Evolutionary conservation across 2,329 filamentous ascomycete species (phyloP), one percentile per base, ranked within the genome.

Genomic region (Monosporascus cannonballus): DNA sequence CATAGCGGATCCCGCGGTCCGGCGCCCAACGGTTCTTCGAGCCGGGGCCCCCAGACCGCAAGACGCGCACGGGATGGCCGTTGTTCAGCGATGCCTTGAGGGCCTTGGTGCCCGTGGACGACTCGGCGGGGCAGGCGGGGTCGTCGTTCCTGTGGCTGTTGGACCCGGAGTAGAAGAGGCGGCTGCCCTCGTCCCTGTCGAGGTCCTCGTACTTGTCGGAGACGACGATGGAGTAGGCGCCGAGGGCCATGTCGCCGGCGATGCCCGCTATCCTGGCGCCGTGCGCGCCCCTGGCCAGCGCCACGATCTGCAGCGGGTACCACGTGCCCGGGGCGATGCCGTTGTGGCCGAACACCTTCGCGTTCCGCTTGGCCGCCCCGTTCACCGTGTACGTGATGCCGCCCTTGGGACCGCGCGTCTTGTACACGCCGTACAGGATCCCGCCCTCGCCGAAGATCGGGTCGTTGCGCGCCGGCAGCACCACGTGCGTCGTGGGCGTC

Each of bases 221-320:
- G 1, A 64, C 55, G 1, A 66, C 61, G 25, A 67, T 64, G 2
- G 65, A 66, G 49, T 59, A 65, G 0, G 65, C 61, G 1, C 65
- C 65, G 3, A 30, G 41, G 1, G 25, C 22, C 1, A 42, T 54
- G 48, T 47, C 55, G 17, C 64, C 64, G 17, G 58, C 39, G 15
- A 67, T 66, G 1, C 64, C 64, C 4, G 49, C 62, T 24, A 61
- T 61, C 1, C 54, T 51, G 17, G 55, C 38, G 3, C 61, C 61
- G 38, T 67, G 64, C 1, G 62, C 64, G 3, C 64, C 64, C 11
- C 58, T 59, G n/a, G 61, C 59, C 3, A 66, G 55, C 2, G 64
- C 62, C 4, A 59, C 60, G 11, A 66, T 51, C 27, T 63, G 60
- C 7, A 56, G 56, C 2, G 62, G 57, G 14, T 57, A 67, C 64